Conservation (phyloP, 305 asterid genomes). For the Andrographis paniculata region DNA sequence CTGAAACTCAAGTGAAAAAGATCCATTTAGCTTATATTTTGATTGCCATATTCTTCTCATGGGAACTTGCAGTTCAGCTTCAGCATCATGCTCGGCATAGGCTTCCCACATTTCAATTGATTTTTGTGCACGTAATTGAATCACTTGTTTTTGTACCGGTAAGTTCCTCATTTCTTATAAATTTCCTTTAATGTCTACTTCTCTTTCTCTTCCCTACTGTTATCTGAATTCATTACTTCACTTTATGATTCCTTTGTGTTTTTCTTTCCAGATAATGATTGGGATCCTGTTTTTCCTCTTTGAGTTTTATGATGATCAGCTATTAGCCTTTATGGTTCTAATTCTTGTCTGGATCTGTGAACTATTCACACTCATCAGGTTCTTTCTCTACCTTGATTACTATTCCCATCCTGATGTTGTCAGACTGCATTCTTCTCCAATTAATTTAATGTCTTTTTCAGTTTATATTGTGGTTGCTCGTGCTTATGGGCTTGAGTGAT, state of each 20-base stretch:
- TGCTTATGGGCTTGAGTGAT: too few relatives aligned
- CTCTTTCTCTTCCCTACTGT: conserved; percentile 7
- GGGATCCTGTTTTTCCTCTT: conserved; percentile 95
- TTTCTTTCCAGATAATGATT: conserved; percentile 78
- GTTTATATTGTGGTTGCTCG: too few relatives aligned
- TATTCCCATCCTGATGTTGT: background rate
- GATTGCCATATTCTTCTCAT: conserved; percentile 16
- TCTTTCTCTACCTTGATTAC: conserved; percentile 25
- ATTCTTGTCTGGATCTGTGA: conserved; percentile 99
- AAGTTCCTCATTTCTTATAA: conserved; percentile 24
- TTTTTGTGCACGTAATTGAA: conserved; percentile 95
- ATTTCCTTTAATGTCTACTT: conserved; percentile 13
- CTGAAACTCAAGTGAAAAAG: background rate
- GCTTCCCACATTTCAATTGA: conserved; percentile 98
- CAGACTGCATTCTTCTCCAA: too few relatives aligned
- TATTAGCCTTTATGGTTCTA: conserved; percentile 94
- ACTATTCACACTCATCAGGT: conserved; percentile 97
- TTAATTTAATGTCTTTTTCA: too few relatives aligned
- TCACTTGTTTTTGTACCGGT: conserved; percentile 99
- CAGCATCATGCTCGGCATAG: conserved; percentile 99
- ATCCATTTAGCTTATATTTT: conserved; percentile 11
- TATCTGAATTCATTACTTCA: conserved; percentile 7
- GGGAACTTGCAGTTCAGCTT: conserved; percentile 73
- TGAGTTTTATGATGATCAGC: conserved; percentile 97
- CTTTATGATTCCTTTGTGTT: conserved; percentile 15